Evolutionary conservation across 169 alveolate genomes (phyloP), one percentile per base, ranked within the genome.

Genomic region (Cryptosporidium bovis): DNA sequence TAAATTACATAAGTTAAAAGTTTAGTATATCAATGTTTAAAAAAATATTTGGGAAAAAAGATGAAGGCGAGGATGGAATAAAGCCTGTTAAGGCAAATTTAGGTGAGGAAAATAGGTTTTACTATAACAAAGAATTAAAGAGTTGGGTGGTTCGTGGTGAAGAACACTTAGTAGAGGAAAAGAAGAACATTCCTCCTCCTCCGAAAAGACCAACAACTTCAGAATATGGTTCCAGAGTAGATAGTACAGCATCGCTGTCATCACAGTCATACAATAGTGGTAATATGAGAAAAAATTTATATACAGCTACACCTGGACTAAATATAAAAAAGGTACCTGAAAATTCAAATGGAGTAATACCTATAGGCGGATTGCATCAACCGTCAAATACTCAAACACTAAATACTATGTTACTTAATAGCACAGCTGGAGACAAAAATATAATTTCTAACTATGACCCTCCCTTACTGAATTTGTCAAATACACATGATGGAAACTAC

Each of bases 101-200:
- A 16, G 87, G 87, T 5, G 87, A 77, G 64, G 87, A 77, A 8
- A 77, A 77, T 62, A 77, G 58, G 31, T 77, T 77, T 46, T 77
- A 77, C 36, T 77, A 77, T 50, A 77, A 77, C 15, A 46, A 77
- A 62, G 71, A 77, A 51, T 20, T 77, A 3, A 77, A 77, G 27
- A 77, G 87, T 29, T 77, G 87, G 87, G 87, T 77, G 18, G 71
- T 77, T 34, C 69, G 71, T n/a, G 87, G 87, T 1, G 87, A 77
- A 44, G 87, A 77, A 29, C 87, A 77, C 46, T 18, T 77, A 53
- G 46, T 77, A 0, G 87, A 77, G 64, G 64, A 77, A 48, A 77
- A 77, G n/a, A 53, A 48, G 16, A 77, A 77, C 31, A 33, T 48
- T 20, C 87, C 87, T 3, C 87, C 87, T 33, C 87, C 87, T 3